A percentile compares a stretch with the other conserved stretches of the same genome.
These are phyloP conservation scores for Lenwebbia sp. DNA, from an alignment of 345 rosid genomes.

Conservation along the genomic window DNA sequence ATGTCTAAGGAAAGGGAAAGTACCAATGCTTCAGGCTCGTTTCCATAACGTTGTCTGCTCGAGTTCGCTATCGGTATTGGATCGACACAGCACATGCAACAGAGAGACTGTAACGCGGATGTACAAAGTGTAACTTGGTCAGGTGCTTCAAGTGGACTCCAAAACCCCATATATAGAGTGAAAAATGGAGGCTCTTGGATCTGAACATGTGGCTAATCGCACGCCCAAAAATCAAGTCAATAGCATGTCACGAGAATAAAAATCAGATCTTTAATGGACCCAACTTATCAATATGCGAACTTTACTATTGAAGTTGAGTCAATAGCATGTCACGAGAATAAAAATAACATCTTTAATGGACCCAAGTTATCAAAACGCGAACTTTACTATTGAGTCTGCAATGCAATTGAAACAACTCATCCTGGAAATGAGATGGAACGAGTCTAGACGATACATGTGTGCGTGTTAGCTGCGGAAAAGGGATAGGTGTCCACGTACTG, in stretches of 20 bases:
- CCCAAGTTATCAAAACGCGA: not conserved
- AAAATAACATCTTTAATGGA: not conserved
- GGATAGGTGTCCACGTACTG: conserved; percentile 23
- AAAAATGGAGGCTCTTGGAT: not conserved
- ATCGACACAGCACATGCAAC: not conserved
- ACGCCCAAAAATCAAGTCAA: not conserved
- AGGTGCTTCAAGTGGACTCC: not conserved
- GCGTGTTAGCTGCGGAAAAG: not conserved
- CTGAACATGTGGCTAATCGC: not conserved
- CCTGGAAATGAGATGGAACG: not conserved
- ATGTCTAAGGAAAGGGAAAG: not conserved
- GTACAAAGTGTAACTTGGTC: not conserved
- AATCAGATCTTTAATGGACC: not conserved
- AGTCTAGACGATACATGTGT: not conserved
- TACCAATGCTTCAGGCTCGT: not conserved
- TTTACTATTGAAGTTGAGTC: not conserved
- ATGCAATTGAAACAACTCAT: not conserved
- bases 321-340: not conserved
- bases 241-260: not conserved
- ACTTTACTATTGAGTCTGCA: not conserved
- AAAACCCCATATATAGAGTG: not conserved
- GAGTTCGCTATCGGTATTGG: not conserved
- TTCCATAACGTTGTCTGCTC: not conserved
- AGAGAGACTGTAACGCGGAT: not conserved
- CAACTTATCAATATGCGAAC: not conserved